Conservation (phyloP, 2,329 filamentous ascomycete genomes). For the Rhynchosporium secalis region DNA sequence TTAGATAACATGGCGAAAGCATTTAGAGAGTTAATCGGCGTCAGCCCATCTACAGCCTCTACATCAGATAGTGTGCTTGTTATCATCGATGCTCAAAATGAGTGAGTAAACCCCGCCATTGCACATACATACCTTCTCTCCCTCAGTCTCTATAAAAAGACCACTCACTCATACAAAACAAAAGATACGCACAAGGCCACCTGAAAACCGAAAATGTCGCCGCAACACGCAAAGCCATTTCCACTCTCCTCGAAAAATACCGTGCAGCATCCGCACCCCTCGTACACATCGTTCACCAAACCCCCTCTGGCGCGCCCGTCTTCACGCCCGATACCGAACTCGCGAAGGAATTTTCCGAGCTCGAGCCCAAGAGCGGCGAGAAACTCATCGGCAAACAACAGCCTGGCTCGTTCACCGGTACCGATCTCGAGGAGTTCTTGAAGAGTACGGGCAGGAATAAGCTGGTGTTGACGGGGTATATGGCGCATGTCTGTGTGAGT, state of each 20-base stretch:
- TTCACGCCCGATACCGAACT: conserved; percentile 64
- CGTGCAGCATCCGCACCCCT: conserved; percentile 52
- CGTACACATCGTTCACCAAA: conserved; percentile 62
- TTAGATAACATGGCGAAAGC: conserved; percentile 28
- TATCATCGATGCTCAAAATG: conserved; percentile 72
- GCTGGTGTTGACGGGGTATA: conserved; percentile 60
- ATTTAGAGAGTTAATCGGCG: conserved; percentile 47
- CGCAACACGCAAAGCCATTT: conserved; percentile 56
- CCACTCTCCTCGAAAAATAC: conserved; percentile 58
- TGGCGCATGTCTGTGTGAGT: conserved; percentile 66
- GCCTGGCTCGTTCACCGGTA: conserved; percentile 61
- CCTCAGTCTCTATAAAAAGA: not conserved
- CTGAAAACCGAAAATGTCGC: conserved; percentile 56
- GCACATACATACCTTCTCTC: not conserved
- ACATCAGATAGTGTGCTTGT: conserved; percentile 59
- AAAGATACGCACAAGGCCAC: conserved; percentile 51
- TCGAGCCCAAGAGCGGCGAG: conserved; percentile 54
- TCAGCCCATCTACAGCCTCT: conserved; percentile 55
- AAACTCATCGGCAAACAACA: conserved; percentile 58
- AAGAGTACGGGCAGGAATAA: conserved; percentile 54
- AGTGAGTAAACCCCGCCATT: conserved; percentile 48
- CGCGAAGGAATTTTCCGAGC: conserved; percentile 60
- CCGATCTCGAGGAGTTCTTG: conserved; percentile 57
- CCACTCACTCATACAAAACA: not conserved
- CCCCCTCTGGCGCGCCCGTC: conserved; percentile 62